These are phyloP conservation scores for Jasminum sambac DNA, from an alignment of 257 asterid species.

Conservation along the genomic window DNA sequence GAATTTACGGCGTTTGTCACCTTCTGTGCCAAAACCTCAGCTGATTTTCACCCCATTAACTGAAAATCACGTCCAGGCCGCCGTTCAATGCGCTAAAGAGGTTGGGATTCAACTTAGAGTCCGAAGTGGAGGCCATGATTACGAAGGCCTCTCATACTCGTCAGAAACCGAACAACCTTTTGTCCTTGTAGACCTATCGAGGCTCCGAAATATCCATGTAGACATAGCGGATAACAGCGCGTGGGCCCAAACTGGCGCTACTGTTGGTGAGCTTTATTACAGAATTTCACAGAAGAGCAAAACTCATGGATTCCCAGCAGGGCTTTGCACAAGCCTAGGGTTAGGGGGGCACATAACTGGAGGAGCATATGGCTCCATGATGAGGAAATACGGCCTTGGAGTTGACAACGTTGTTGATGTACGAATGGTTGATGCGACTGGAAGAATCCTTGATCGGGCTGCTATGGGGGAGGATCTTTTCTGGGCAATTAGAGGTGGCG, in stretches of 20 bases:
- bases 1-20: conserved; percentile 39
- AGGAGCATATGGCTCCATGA: conserved; percentile 63
- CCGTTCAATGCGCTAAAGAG: conserved; percentile 34
- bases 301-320: conserved; percentile 47
- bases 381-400: conserved; percentile 60
- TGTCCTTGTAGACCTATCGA: conserved; percentile 33
- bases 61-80: conserved; percentile 43
- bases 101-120: conserved; percentile 27
- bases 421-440: conserved; percentile 47
- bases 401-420: conserved; percentile 62
- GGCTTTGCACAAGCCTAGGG: conserved; percentile 54
- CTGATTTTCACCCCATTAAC: conserved; percentile 46
- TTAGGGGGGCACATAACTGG: conserved; percentile 65
- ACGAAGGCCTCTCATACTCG: conserved; percentile 40
- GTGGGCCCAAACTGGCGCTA: conserved; percentile 49
- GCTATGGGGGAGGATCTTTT: conserved; percentile 64
- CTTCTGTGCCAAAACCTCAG: conserved; percentile 38
- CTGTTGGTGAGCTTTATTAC: conserved; percentile 38
- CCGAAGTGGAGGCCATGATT: conserved; percentile 47
- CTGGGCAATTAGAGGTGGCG: conserved; percentile 68
- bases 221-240: conserved; percentile 33
- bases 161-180: conserved; percentile 33
- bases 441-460: conserved; percentile 47
- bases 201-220: conserved; percentile 28
- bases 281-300: conserved; percentile 38